phyloP scores from a whole-genome alignment of 306 rosid species.

The Sindora glabra region DNA sequence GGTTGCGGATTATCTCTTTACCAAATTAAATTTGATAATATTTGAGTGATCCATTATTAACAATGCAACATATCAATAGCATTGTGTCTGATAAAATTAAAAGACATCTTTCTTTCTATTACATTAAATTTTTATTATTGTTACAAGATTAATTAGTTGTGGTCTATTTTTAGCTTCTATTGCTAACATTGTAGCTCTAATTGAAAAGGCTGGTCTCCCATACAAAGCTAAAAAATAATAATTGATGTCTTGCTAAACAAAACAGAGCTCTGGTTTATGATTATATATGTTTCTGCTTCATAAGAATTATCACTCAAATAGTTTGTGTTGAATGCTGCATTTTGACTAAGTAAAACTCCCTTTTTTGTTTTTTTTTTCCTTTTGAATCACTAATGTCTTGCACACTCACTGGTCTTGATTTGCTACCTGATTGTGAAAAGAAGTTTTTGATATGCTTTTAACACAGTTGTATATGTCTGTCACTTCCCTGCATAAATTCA shows the following conservation, averaged over 20 bases:
- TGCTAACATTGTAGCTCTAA: slow-evolving; percentile 21
- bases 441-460: slow-evolving; percentile 23
- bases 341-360: slow-evolving; percentile 42
- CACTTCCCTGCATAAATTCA: slow-evolving; percentile 20
- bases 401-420: slow-evolving; percentile 21
- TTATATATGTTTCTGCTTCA: slow-evolving; percentile 60
- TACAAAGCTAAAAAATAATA: slow-evolving; percentile 33
- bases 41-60: no score
- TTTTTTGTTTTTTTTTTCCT: no score
- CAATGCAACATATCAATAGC: no score
- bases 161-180: slow-evolving; percentile 12
- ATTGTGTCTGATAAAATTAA: slow-evolving; percentile 23
- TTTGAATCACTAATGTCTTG: slow-evolving; percentile 17
- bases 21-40: no score
- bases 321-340: slow-evolving; percentile 33
- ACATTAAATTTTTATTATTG: slow-evolving; percentile 21
- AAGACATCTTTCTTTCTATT: slow-evolving; percentile 27
- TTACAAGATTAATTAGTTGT: slow-evolving; percentile 6
- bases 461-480: slow-evolving; percentile 24
- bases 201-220: slow-evolving; percentile 32
- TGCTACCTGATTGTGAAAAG: slow-evolving; percentile 19
- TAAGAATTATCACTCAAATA: slow-evolving; percentile 41
- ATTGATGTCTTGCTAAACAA: slow-evolving; percentile 49
- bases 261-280: slow-evolving; percentile 43
- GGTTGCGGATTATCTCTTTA: no score